phyloP scores from a whole-genome alignment of 1,284 basidiomycete species.

The Rhodofomes roseus region DNA sequence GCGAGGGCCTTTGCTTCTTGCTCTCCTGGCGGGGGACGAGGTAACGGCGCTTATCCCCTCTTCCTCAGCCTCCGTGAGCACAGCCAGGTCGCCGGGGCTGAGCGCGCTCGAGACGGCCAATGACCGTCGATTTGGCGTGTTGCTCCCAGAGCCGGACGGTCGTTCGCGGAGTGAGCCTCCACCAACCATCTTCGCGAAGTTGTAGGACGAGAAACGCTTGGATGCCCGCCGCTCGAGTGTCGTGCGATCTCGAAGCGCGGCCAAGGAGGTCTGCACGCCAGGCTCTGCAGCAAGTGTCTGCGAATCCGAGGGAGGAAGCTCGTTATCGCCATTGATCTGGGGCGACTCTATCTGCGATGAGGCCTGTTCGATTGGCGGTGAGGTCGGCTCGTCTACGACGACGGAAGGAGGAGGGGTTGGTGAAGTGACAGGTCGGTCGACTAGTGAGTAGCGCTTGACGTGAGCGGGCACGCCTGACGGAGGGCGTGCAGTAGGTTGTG shows the following conservation, averaged over 20 bases:
- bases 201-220: constrained; percentile 95
- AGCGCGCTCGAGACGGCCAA: constrained; percentile 54
- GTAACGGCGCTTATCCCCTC: constrained; percentile 8
- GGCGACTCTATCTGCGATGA: neutral
- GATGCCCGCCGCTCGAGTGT: constrained; percentile 89
- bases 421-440: constrained; percentile 52
- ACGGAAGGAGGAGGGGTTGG: constrained; percentile 29
- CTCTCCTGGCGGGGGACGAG: constrained; percentile 22
- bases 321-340: neutral
- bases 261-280: constrained; percentile 79
- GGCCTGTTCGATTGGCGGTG: neutral
- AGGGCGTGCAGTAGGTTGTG: constrained; percentile 18
- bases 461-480: constrained; percentile 47
- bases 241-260: constrained; percentile 85
- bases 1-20: constrained; percentile 18
- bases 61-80: constrained; percentile 68
- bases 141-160: constrained; percentile 21
- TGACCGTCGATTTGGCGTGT: constrained; percentile 57
- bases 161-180: constrained; percentile 41
- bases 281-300: constrained; percentile 31
- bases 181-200: constrained; percentile 92
- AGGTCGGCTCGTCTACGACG: constrained; percentile 46
- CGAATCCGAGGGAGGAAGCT: neutral
- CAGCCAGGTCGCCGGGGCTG: constrained; percentile 65
- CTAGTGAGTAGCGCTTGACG: constrained; percentile 73